Evolutionary conservation across 2,329 filamentous ascomycete genomes (phyloP).

Genomic region (Magnaporthiopsis incrustans): DNA sequence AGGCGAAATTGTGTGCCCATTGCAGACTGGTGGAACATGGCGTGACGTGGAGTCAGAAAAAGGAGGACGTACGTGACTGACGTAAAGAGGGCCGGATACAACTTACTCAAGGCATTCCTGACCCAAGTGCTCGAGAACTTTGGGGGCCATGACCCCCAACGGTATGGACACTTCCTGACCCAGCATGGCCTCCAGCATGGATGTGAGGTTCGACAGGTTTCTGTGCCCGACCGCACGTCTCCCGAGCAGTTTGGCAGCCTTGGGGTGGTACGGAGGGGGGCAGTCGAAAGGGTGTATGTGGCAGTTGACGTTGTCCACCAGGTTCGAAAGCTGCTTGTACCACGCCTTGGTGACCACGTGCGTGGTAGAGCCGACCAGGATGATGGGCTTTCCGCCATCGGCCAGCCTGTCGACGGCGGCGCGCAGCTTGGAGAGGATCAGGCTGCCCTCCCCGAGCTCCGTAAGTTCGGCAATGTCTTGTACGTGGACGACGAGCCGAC

Average conservation of each 20-base stretch:
- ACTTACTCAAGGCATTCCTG: background rate
- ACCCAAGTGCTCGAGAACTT: background rate
- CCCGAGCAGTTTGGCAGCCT: background rate
- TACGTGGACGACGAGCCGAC: slow-evolving; percentile 64
- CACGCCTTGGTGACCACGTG: slow-evolving; percentile 25
- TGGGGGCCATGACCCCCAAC: background rate
- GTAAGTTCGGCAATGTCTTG: slow-evolving; percentile 75
- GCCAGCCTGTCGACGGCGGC: slow-evolving; percentile 65
- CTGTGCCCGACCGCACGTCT: slow-evolving; percentile 21
- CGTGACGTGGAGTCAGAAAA: background rate
- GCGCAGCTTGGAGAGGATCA: slow-evolving; percentile 63
- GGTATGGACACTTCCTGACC: slow-evolving; percentile 13
- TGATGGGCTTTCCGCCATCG: slow-evolving; percentile 60
- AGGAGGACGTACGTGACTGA: background rate
- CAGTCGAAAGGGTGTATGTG: background rate
- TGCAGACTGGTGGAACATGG: background rate
- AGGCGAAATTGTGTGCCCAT: background rate
- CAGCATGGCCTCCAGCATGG: slow-evolving; percentile 35
- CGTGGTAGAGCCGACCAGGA: slow-evolving; percentile 67
- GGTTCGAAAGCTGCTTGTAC: slow-evolving; percentile 20
- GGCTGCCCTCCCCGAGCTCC: slow-evolving; percentile 58
- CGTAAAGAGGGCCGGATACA: background rate
- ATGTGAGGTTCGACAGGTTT: slow-evolving; percentile 39
- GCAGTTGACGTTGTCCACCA: slow-evolving; percentile 9
- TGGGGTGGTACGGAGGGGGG: slow-evolving; percentile 14